Conservation (phyloP, 2,329 filamentous ascomycete species). For the Rhytidhysteron rufulum region DNA sequence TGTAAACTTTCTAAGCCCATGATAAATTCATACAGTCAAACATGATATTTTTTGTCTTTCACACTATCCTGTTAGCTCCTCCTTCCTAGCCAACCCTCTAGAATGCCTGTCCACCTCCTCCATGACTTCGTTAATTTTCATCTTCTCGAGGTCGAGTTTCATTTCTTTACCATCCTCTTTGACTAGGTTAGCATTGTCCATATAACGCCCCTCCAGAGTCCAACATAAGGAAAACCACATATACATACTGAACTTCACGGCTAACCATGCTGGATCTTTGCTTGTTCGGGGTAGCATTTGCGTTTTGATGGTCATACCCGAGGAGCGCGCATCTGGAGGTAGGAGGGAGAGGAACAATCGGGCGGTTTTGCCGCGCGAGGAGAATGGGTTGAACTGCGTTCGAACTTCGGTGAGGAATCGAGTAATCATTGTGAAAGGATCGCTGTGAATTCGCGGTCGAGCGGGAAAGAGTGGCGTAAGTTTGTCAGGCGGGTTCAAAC, state of each 20-base stretch:
- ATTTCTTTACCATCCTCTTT: slow-evolving; percentile 91
- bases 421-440: slow-evolving; percentile 68
- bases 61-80: slow-evolving; percentile 59
- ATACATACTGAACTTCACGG: slow-evolving; percentile 77
- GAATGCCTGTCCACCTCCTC: slow-evolving; percentile 91
- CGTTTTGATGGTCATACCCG: slow-evolving; percentile 72
- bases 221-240: background rate
- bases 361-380: slow-evolving; percentile 70
- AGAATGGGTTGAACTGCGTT: slow-evolving; percentile 92
- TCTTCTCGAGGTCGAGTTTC: slow-evolving; percentile 72
- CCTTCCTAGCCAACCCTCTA: slow-evolving; percentile 72
- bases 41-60: background rate
- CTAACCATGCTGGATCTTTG: slow-evolving; percentile 64
- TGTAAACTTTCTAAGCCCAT: background rate
- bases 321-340: slow-evolving; percentile 70
- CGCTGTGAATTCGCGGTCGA: too few species aligned
- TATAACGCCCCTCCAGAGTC: slow-evolving; percentile 3
- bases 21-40: too few species aligned
- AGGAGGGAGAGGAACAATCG: slow-evolving; percentile 84
- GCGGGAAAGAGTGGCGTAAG: too few species aligned
- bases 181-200: slow-evolving; percentile 12
- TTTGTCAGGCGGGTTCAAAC: too few species aligned
- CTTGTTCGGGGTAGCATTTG: slow-evolving; percentile 69
- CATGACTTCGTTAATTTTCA: slow-evolving; percentile 80
- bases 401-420: slow-evolving; percentile 81